Evolutionary conservation across 2,329 filamentous ascomycete species (phyloP).

Genomic region (Alternaria novae-zelandiae): DNA sequence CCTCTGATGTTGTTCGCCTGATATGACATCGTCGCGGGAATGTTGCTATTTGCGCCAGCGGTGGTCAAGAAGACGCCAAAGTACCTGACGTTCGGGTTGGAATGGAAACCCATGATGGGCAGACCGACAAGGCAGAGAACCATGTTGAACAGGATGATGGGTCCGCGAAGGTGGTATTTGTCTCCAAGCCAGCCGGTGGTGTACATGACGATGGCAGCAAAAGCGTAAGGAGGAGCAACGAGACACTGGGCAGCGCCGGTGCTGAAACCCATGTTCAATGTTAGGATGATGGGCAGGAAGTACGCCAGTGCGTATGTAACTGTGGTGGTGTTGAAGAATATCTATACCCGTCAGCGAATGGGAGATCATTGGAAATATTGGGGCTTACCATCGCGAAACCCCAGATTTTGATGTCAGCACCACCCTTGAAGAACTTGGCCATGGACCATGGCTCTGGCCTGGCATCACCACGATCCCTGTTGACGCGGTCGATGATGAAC

Average conservation of each 20-base stretch:
- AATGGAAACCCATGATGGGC: slow-evolving; percentile 73
- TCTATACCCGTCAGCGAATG: slow-evolving; percentile 32
- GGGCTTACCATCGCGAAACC: slow-evolving; percentile 53
- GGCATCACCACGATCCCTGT: slow-evolving; percentile 61
- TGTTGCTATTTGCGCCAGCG: slow-evolving; percentile 77
- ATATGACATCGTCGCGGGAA: slow-evolving; percentile 77
- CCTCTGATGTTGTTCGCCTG: slow-evolving; percentile 88
- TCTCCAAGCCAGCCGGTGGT: slow-evolving; percentile 69
- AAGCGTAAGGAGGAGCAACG: slow-evolving; percentile 58
- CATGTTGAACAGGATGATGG: slow-evolving; percentile 44
- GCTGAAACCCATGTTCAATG: slow-evolving; percentile 66
- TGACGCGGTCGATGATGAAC: slow-evolving; percentile 59
- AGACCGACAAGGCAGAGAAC: slow-evolving; percentile 71
- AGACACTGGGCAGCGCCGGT: slow-evolving; percentile 72
- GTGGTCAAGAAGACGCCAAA: slow-evolving; percentile 79
- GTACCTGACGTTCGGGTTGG: slow-evolving; percentile 65
- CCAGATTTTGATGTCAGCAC: slow-evolving; percentile 61
- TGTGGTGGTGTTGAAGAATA: slow-evolving; percentile 70
- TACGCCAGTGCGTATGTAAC: slow-evolving; percentile 78
- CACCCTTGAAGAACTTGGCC: slow-evolving; percentile 56
- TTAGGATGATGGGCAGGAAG: slow-evolving; percentile 78
- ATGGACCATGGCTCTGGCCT: slow-evolving; percentile 56
- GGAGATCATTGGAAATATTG: no score
- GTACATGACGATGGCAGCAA: slow-evolving; percentile 53
- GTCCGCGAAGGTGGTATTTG: slow-evolving; percentile 67